Base-by-base conservation (phyloP, 2,329 filamentous ascomycete genomes). In the Stenocarpella maydis region DNA sequence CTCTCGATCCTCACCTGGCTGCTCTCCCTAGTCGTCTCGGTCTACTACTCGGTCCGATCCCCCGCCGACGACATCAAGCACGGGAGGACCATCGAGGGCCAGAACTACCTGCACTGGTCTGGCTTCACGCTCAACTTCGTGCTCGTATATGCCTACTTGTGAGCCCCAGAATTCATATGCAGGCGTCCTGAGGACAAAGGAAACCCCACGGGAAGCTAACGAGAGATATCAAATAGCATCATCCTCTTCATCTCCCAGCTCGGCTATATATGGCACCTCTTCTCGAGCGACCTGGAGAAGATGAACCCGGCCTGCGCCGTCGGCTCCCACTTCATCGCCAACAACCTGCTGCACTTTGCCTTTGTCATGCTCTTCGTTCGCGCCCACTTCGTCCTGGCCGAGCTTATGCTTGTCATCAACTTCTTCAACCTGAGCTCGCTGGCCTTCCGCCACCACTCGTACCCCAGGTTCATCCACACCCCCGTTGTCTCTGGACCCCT, bases 331-430 rank as follows among this genome's bases (percentile, higher is more conserved):
- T 97, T 95, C 80, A 94, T 97, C 78, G 78, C 92, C 75, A 92
- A 94, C 85, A 97, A 97, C 80, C 82, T 97, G 50, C 86, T 97
- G 71, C 88, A 94, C 79, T 92, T 95, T 74, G 89, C 87, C 74
- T 97, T 94, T 79, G 87, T 97, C 75, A 89, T 95, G 83, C 88
- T 97, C 71, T 97, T 95, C 84, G 91, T 92, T 65, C 89, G 91
- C 74, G 88, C 85, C 60, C 87, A 92, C 79, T 96, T 95, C 82
- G 86, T 88, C 83, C 89, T 90, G 80, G 90, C 92, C 12, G 91
- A 95, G 82, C 71, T 97, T 58, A 85, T 97, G 63, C 82, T 97
- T 70, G 82, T 94, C 72, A 79, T 92, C 83, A 96, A 97, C 83
- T 92, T 96, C 78, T 83, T 93, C 84, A 97, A 97, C 80, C 86